Base-by-base conservation (phyloP, 1,139 yeast genomes). In the Pneumocystis oryctolagi region DNA sequence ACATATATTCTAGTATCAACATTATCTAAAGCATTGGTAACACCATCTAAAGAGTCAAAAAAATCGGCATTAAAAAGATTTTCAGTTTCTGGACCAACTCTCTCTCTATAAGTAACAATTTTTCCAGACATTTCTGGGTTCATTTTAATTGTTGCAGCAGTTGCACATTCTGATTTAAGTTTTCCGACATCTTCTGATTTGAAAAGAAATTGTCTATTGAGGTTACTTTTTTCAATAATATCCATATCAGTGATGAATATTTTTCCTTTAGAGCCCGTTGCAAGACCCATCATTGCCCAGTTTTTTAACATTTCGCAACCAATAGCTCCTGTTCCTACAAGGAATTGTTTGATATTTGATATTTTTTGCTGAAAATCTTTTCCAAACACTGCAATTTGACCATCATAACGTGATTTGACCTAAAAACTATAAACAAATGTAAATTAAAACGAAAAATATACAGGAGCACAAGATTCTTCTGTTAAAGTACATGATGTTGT, bases 241-340 rank as follows among this genome's bases (percentile, higher is more conserved):
- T 92, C 99, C 73, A 85, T 94, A 76, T 92, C 99, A 57, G 99
- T 92, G 60, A 94, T 85, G 62, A 77, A 76, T 66, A 92, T 87
- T 69, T 82, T 80, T 71, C 99, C 99, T 2, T 85, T 74, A 53
- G 92, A 88, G 40, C 98, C 97, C 32, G 95, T 80, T 40, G 96
- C 97, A 64, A 92, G 78, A 61, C 99, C 98, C 84, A 90, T 81
- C 82, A 92, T 81, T 8, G 98, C 97, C 97, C 97, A 92, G 73
- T 89, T 90, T 76, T 92, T 92, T 71, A 92, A 80, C 94, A 94
- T 92, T 77, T 92, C 99, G 77, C 99, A 92, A 60, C 99, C 99
- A 78, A 92, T 92, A 55, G 99, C 99, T 72, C 99, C 99, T 1
- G 97, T 83, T 62, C 99, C 99, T 58, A 92, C 98, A 68, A 92